These are phyloP conservation scores for Chlorociboria aeruginascens DNA, from an alignment of 495 filamentous ascomycete species.

Conservation along the genomic window DNA sequence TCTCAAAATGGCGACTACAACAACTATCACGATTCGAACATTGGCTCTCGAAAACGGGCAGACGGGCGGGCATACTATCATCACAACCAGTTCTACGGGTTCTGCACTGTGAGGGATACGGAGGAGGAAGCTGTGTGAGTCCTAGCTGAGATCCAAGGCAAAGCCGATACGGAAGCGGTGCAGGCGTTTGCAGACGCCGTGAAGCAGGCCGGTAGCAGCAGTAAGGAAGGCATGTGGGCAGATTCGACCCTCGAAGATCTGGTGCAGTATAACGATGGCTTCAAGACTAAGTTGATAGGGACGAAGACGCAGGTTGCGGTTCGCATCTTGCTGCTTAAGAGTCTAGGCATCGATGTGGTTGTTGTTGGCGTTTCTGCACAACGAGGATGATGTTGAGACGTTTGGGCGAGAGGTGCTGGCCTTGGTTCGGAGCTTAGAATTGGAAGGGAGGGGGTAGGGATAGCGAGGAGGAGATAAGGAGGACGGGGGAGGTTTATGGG, in stretches of 20 bases:
- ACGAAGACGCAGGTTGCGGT: conserved; percentile 37
- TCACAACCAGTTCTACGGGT: conserved; percentile 15
- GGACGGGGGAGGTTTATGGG: conserved; percentile 31
- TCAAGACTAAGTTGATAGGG: conserved; percentile 39
- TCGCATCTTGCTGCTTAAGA: conserved; percentile 34
- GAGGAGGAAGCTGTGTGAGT: conserved; percentile 33
- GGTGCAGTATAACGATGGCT: conserved; percentile 39
- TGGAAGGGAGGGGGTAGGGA: conserved; percentile 31
- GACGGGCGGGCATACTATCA: background rate
- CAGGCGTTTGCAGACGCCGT: conserved; percentile 31
- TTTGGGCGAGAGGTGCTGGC: conserved; percentile 33
- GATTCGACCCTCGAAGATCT: conserved; percentile 34
- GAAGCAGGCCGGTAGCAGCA: conserved; percentile 31
- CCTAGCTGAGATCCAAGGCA: conserved; percentile 36
- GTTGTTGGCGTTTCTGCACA: conserved; percentile 32
- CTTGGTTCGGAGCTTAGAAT: conserved; percentile 31
- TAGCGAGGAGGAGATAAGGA: conserved; percentile 26
- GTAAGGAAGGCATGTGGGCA: conserved; percentile 37
- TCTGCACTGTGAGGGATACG: conserved; percentile 35
- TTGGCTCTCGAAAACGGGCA: no score
- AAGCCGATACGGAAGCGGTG: conserved; percentile 33
- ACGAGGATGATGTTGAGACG: conserved; percentile 34
- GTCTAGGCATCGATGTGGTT: conserved; percentile 32
- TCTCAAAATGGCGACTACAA: background rate
- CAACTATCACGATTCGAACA: background rate